phyloP scores from a whole-genome alignment of 139 green algal species.

The Ulvella scutata region DNA sequence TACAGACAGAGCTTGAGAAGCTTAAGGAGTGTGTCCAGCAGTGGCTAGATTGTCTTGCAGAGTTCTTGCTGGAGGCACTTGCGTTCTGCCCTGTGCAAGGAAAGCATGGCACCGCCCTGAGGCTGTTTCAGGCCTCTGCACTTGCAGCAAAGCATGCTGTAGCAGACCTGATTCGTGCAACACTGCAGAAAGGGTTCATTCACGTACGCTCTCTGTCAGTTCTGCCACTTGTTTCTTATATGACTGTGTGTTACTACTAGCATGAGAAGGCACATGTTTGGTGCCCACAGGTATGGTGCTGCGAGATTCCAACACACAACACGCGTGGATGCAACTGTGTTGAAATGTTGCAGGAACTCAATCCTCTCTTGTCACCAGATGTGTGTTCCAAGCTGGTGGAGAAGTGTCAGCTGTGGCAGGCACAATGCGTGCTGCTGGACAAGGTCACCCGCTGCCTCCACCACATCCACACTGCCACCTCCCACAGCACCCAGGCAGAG shows the following conservation, averaged over 20 bases:
- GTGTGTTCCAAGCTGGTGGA: constrained; percentile 1
- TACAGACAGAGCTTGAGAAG: background rate
- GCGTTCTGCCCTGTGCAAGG: background rate
- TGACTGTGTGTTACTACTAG: too few relatives aligned
- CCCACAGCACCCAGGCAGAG: background rate
- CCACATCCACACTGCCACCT: background rate
- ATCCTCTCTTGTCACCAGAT: constrained; percentile 19
- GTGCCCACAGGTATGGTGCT: too few relatives aligned
- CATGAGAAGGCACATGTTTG: too few relatives aligned
- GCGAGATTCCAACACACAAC: too few relatives aligned
- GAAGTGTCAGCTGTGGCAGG: constrained; percentile 21
- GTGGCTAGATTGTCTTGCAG: background rate
- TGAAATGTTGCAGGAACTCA: constrained; percentile 12
- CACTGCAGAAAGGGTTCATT: background rate
- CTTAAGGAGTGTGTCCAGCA: background rate
- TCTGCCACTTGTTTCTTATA: too few relatives aligned
- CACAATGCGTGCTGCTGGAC: constrained; percentile 47
- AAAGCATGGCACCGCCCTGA: background rate
- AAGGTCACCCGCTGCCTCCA: constrained; percentile 14
- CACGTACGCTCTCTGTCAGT: too few relatives aligned
- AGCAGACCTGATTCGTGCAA: background rate
- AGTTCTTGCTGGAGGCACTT: background rate
- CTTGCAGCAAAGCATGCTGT: background rate
- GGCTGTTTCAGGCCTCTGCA: background rate
- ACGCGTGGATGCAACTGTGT: too few relatives aligned